Percentiles rank a stretch among this genome's conserved stretches.
phyloP scores from a whole-genome alignment of 1,284 basidiomycete genomes.

The Taiwanofungus camphoratus region DNA sequence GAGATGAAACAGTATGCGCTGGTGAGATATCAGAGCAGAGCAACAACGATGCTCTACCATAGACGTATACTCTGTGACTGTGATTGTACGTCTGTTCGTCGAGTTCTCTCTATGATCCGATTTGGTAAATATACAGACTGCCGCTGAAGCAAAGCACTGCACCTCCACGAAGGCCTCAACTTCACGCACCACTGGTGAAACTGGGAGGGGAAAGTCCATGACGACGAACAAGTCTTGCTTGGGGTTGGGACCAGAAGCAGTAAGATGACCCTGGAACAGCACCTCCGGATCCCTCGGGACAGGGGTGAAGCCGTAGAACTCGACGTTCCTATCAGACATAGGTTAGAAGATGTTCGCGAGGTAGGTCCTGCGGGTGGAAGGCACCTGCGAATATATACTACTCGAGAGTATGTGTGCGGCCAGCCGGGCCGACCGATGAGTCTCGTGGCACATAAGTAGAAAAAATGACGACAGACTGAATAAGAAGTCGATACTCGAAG shows the following conservation, averaged over 20 bases:
- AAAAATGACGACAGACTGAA: no score
- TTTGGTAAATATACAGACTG: background rate
- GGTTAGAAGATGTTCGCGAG: background rate
- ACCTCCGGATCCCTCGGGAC: conserved; percentile 45
- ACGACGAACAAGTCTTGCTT: conserved; percentile 39
- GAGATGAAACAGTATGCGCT: background rate
- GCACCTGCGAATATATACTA: background rate
- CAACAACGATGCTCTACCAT: conserved; percentile 27
- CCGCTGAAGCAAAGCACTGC: conserved; percentile 4
- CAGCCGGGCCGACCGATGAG: no score
- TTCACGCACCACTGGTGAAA: conserved; percentile 35
- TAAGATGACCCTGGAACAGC: conserved; percentile 43
- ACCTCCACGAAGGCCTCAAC: conserved; percentile 40
- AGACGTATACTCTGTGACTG: conserved; percentile 45
- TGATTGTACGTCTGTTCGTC: conserved; percentile 46
- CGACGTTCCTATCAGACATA: conserved; percentile 13
- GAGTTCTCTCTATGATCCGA: conserved; percentile 35
- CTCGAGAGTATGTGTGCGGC: no score
- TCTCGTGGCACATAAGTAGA: no score
- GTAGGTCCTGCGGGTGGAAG: background rate
- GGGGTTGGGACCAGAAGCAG: conserved; percentile 39
- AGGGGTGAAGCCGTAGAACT: conserved; percentile 44
- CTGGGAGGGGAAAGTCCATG: conserved; percentile 39
- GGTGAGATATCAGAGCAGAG: background rate
- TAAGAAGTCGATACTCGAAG: no score